phyloP scores from a whole-genome alignment of 2,329 filamentous ascomycete species.

The Aspergillus sp. region DNA sequence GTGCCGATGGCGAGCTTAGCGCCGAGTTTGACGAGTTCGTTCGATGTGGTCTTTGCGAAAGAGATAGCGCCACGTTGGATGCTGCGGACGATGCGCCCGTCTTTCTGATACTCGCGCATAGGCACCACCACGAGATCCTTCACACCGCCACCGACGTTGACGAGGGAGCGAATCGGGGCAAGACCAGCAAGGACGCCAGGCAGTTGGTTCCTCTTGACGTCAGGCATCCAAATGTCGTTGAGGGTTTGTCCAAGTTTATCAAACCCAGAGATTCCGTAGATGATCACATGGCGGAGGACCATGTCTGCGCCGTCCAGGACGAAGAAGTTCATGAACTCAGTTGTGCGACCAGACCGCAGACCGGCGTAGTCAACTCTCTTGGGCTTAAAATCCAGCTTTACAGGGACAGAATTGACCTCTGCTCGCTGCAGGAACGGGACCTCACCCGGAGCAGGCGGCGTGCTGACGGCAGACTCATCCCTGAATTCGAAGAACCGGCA shows the following conservation, averaged over 20 bases:
- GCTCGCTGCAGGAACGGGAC: constrained; percentile 82
- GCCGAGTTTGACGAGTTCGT: constrained; percentile 86
- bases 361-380: constrained; percentile 96
- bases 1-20: constrained; percentile 93
- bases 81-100: constrained; percentile 84
- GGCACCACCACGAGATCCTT: constrained; percentile 82
- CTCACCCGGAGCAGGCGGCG: constrained; percentile 56
- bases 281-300: constrained; percentile 77
- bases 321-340: constrained; percentile 98
- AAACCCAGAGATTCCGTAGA: constrained; percentile 87
- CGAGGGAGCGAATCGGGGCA: constrained; percentile 80
- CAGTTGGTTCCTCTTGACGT: constrained; percentile 83
- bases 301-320: constrained; percentile 84
- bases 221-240: constrained; percentile 94
- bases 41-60: constrained; percentile 89
- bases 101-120: constrained; percentile 86
- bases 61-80: constrained; percentile 83
- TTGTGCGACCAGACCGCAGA: constrained; percentile 84
- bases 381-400: constrained; percentile 94
- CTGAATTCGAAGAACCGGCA: constrained; percentile 98
- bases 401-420: constrained; percentile 73
- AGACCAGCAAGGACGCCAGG: constrained; percentile 82
- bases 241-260: constrained; percentile 82
- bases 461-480: constrained; percentile 53
- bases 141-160: constrained; percentile 84